Conservation (phyloP, 768 basidiomycete species). For the Trametes elegans region DNA sequence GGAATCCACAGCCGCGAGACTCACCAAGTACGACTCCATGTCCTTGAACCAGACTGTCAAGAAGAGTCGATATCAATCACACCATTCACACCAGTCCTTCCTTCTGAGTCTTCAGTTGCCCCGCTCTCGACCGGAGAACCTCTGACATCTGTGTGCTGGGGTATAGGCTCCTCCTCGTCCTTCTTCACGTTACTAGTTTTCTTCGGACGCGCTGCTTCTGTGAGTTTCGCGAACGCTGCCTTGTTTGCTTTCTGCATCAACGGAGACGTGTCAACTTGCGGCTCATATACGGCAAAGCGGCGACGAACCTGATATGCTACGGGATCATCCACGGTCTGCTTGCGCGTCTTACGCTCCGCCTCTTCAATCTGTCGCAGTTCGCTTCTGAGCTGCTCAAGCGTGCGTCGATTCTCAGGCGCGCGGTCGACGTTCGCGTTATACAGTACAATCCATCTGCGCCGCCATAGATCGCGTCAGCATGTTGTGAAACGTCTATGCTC, state of each 20-base stretch:
- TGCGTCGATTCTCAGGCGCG: conserved; percentile 42
- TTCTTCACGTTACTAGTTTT: neutral
- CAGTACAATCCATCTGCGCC: conserved; percentile 61
- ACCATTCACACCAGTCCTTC: too few relatives aligned
- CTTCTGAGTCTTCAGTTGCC: too few relatives aligned
- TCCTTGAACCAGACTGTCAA: too few relatives aligned
- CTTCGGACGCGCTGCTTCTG: conserved; percentile 34
- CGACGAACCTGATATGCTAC: conserved; percentile 24
- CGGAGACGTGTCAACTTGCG: too few relatives aligned
- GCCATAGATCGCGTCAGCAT: neutral
- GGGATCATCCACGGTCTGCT: conserved; percentile 38
- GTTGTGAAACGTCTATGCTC: neutral
- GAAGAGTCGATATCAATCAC: too few relatives aligned
- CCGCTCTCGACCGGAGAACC: neutral
- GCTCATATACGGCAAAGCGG: neutral
- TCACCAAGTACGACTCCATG: too few relatives aligned
- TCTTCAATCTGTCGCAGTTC: conserved; percentile 64
- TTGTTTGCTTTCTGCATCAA: conserved; percentile 30
- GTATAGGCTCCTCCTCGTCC: neutral
- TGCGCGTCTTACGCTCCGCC: conserved; percentile 29
- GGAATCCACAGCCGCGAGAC: too few relatives aligned
- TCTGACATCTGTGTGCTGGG: neutral
- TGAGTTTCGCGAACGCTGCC: conserved; percentile 33
- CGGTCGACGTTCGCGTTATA: conserved; percentile 74
- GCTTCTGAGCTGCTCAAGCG: conserved; percentile 42